Conservation (phyloP, 345 rosid genomes). For the Hibiscus tridactylites region DNA sequence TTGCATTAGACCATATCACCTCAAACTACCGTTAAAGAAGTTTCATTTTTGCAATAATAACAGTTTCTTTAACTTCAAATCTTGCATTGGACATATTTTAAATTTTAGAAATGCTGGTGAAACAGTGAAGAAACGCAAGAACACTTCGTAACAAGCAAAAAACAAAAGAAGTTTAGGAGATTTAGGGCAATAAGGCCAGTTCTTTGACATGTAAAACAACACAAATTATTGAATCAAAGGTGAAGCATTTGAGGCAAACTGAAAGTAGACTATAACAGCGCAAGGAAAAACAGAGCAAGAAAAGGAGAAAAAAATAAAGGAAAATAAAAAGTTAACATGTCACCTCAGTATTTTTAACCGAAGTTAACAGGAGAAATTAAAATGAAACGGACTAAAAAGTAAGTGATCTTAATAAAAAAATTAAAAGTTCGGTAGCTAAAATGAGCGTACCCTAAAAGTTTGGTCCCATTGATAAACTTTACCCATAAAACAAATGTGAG, state of each 20-base stretch:
- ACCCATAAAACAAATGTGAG: neutral
- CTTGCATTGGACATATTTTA: constrained; percentile 8
- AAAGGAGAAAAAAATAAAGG: neutral
- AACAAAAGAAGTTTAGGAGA: neutral
- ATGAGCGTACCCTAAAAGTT: no score
- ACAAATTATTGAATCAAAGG: neutral
- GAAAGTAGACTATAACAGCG: no score
- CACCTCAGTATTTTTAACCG: no score
- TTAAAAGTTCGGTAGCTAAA: no score
- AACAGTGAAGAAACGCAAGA: neutral
- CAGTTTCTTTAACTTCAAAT: constrained; percentile 18
- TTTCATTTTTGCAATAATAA: constrained; percentile 20
- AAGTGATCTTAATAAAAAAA: no score
- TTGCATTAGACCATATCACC: constrained; percentile 6
- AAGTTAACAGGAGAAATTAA: no score
- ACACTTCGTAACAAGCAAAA: neutral
- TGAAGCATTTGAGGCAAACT: neutral
- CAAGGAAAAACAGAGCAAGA: neutral
- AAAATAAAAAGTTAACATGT: neutral
- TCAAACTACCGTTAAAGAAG: neutral
- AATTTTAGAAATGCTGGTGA: neutral
- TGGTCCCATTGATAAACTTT: no score
- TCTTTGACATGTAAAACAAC: constrained; percentile 1
- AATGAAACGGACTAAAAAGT: no score
- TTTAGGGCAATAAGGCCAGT: constrained; percentile 11